Percentiles rank a stretch among this genome's conserved stretches.
phyloP scores from a whole-genome alignment of 108 stramenopile genomes.

The Bacterosira constricta region DNA sequence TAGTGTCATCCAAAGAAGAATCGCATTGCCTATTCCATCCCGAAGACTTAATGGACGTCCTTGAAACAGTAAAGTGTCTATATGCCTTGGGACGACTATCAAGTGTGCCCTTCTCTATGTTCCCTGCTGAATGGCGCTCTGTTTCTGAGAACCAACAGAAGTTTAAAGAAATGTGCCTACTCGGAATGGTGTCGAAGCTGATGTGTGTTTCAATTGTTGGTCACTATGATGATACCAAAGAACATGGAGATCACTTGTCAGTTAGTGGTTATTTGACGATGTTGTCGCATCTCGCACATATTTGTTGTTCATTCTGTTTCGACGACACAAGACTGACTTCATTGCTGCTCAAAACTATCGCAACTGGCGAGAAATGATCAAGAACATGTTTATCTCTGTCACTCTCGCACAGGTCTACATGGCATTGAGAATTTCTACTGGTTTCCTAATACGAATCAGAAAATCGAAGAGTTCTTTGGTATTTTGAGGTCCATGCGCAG shows the following conservation, averaged over 20 bases:
- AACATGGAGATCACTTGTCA: conserved; percentile 1
- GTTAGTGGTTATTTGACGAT: conserved; percentile 6
- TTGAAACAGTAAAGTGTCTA: conserved; percentile 3
- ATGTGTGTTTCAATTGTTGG: conserved; percentile 22
- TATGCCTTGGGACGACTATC: conserved; percentile 2
- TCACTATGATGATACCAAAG: not conserved
- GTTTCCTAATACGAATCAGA: conserved; percentile 19
- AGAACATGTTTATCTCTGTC: conserved; percentile 24
- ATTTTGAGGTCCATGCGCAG: conserved; percentile 4
- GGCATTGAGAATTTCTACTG: conserved; percentile 11
- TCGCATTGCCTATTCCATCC: conserved; percentile 9
- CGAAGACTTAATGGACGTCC: conserved; percentile 13
- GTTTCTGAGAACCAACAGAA: not conserved
- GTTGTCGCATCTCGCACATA: not conserved
- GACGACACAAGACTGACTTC: conserved; percentile 2
- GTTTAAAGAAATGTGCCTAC: not conserved
- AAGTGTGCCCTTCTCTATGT: not conserved
- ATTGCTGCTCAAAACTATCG: conserved; percentile 21
- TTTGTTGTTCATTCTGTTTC: conserved; percentile 10
- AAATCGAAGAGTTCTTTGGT: conserved; percentile 8
- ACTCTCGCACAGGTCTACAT: conserved; percentile 10
- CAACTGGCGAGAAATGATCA: too few relatives aligned
- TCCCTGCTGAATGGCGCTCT: conserved; percentile 4
- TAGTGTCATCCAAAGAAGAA: not conserved
- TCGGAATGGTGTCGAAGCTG: not conserved